phyloP scores from a whole-genome alignment of 805 yeast genomes.

The Pichia insulana region DNA sequence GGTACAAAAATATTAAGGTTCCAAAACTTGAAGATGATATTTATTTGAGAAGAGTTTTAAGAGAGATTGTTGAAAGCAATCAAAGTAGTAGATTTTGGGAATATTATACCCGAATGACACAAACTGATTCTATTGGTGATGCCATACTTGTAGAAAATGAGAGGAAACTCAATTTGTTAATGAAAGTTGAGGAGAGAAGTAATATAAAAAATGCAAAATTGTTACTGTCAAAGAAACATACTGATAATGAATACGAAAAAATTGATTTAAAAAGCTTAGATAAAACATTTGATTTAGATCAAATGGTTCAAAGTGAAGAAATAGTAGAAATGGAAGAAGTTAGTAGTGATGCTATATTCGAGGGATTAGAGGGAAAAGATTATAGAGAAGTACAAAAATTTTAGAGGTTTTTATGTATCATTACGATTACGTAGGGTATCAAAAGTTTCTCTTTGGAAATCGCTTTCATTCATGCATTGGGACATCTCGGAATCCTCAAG shows the following conservation, averaged over 20 bases:
- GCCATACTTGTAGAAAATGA: constrained; percentile 5
- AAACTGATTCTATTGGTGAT: constrained; percentile 1
- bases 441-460: constrained; percentile 1
- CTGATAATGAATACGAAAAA: not conserved
- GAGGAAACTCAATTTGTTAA: constrained; percentile 3
- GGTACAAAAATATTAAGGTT: constrained; percentile 3
- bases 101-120: not conserved
- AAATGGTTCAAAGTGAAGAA: constrained; percentile 9
- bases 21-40: constrained; percentile 8
- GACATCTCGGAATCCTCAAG: not conserved
- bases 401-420: not conserved
- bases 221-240: not conserved
- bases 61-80: constrained; percentile 3
- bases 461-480: not conserved
- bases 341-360: constrained; percentile 13
- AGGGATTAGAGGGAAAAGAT: constrained; percentile 17
- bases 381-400: constrained; percentile 13
- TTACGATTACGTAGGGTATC: not conserved
- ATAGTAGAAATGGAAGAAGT: constrained; percentile 3
- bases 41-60: constrained; percentile 6
- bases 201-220: not conserved
- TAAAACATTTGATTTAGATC: constrained; percentile 10
- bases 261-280: constrained; percentile 9
- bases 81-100: constrained; percentile 4
- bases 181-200: not conserved